Percentiles rank a stretch among this genome's conserved stretches.
phyloP scores from a whole-genome alignment of 75 land plant species.

The Adiantum capillusveneris region DNA sequence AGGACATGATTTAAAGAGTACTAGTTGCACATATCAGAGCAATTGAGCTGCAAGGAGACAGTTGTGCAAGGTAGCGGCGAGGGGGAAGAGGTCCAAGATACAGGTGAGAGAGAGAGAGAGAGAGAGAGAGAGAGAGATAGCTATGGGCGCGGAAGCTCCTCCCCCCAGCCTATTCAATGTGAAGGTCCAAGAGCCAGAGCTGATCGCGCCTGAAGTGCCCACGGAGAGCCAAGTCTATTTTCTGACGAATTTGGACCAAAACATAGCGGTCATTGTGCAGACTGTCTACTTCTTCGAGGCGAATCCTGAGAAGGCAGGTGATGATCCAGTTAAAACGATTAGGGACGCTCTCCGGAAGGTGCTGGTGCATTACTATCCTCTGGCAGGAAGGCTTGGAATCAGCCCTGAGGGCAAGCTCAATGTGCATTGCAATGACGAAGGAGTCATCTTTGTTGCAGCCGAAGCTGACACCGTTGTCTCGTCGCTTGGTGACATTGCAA shows the following conservation, averaged over 20 bases:
- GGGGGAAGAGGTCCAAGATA: too few species aligned
- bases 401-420: conserved; percentile 66
- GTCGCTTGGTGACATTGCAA: conserved; percentile 65
- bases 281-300: conserved; percentile 58
- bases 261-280: conserved; percentile 67
- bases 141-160: conserved; percentile 7
- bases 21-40: too few species aligned
- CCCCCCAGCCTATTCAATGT: background rate
- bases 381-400: conserved; percentile 74
- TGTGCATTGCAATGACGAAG: conserved; percentile 64
- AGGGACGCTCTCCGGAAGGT: conserved; percentile 52
- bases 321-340: conserved; percentile 40
- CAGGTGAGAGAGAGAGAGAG: too few species aligned
- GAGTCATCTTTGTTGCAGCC: conserved; percentile 88
- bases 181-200: conserved; percentile 30
- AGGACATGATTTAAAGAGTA: too few species aligned
- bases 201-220: conserved; percentile 49
- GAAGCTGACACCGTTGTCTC: conserved; percentile 46
- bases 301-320: conserved; percentile 27
- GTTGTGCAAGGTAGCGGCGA: too few species aligned
- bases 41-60: too few species aligned
- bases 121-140: too few species aligned
- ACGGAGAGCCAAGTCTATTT: conserved; percentile 61
- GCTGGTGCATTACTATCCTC: conserved; percentile 64
- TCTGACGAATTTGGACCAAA: conserved; percentile 81